phyloP scores from a whole-genome alignment of 2,329 filamentous ascomycete species.

The Aspergillus novofumigatus region DNA sequence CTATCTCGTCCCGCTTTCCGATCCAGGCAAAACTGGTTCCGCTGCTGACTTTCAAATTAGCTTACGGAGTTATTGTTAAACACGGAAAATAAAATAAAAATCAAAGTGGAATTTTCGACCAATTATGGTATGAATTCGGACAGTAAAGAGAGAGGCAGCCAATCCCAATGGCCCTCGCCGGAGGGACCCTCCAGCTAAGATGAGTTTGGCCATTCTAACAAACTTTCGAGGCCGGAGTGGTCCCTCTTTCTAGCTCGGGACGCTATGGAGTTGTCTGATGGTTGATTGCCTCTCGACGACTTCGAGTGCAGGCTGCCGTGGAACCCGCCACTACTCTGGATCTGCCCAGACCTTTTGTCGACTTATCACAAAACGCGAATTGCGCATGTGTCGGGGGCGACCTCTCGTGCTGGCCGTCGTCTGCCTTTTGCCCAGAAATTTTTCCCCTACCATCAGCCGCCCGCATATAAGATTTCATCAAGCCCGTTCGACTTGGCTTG shows the following conservation, averaged over 20 bases:
- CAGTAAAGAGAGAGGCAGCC: neutral
- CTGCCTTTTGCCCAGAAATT: constrained; percentile 15
- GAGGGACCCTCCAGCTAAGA: neutral
- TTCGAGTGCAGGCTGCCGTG: constrained; percentile 4
- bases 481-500: constrained; percentile 19
- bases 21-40: constrained; percentile 7
- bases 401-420: constrained; percentile 11
- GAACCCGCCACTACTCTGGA: constrained; percentile 10
- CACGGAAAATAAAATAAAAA: neutral
- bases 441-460: constrained; percentile 3
- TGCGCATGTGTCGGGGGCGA: constrained; percentile 18
- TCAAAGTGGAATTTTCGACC: neutral
- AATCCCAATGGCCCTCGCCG: neutral
- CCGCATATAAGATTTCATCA: constrained; percentile 16
- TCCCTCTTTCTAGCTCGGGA: constrained; percentile 7
- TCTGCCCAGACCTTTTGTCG: constrained; percentile 11
- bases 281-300: constrained; percentile 3
- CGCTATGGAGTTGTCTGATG: constrained; percentile 1
- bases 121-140: neutral
- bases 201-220: neutral
- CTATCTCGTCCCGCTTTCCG: constrained; percentile 7
- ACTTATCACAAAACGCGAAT: constrained; percentile 19
- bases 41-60: constrained; percentile 3
- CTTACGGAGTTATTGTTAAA: neutral
- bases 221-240: neutral